Conservation (phyloP, 1,284 basidiomycete species). For the Sanghuangporus weigelae region DNA sequence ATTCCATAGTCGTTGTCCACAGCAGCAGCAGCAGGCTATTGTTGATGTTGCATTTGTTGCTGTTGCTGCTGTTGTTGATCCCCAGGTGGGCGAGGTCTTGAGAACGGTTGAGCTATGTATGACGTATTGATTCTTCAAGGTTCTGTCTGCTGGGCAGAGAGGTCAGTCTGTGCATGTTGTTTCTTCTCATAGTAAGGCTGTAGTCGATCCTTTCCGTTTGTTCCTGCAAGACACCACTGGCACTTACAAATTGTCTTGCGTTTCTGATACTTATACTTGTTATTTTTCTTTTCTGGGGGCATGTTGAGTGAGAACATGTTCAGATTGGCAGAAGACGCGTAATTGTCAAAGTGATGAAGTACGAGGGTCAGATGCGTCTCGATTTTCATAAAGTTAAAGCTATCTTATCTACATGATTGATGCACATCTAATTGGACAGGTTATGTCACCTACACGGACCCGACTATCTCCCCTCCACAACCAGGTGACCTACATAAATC, state of each 20-base stretch:
- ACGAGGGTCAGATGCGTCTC: background rate
- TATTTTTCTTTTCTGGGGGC: background rate
- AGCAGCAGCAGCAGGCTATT: too few relatives aligned
- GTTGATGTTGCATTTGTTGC: too few relatives aligned
- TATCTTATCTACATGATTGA: background rate
- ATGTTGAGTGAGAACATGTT: background rate
- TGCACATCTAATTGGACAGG: background rate
- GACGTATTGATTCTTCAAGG: background rate
- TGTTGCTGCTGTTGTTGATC: slow-evolving; percentile 3
- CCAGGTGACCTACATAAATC: background rate
- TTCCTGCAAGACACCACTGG: background rate
- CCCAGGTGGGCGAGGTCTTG: background rate
- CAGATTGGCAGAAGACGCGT: background rate
- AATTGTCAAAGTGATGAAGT: background rate
- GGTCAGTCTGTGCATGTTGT: background rate
- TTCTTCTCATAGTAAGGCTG: background rate
- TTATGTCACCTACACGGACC: background rate
- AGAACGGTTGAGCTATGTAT: background rate
- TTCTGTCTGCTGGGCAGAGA: background rate
- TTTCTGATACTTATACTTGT: background rate
- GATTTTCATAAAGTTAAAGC: background rate
- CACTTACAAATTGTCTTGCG: background rate
- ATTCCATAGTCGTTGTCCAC: too few relatives aligned
- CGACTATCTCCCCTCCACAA: background rate
- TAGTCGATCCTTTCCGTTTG: background rate